Percentiles rank a stretch among this genome's conserved stretches.
Conservation (phyloP, 257 asterid species). For the Solanum megistacrolobum region DNA sequence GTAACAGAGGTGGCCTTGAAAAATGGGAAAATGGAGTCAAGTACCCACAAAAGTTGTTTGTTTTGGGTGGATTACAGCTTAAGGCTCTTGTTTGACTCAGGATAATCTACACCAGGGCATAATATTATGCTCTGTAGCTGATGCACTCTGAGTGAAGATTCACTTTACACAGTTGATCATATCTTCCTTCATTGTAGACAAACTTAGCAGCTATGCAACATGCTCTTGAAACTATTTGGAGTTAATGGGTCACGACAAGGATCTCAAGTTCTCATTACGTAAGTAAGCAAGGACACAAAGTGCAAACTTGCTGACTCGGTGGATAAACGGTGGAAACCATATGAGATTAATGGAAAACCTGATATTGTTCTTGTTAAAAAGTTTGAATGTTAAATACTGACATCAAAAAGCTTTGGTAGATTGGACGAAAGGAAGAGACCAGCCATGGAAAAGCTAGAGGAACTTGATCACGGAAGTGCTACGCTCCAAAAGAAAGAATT, state of each 20-base stretch:
- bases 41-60: not conserved
- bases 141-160: not conserved
- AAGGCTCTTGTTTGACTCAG: not conserved
- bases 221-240: not conserved
- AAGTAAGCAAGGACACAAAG: not conserved
- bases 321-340: not conserved
- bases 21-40: not conserved
- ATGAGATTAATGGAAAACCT: not conserved
- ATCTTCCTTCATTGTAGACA: not conserved
- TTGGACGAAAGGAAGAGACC: not conserved
- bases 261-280: not conserved
- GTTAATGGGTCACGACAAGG: not conserved
- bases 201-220: not conserved
- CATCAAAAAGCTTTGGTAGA: not conserved
- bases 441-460: not conserved
- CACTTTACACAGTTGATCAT: not conserved
- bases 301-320: not conserved
- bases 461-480: not conserved
- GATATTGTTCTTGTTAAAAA: not conserved
- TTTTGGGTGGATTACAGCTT: not conserved
- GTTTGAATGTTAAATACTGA: not conserved
- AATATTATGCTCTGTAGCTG: not conserved
- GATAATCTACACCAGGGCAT: not conserved
- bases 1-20: not conserved
- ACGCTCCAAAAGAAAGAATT: not conserved